phyloP scores from a whole-genome alignment of 176 grass and related monocot species.

The Miscanthus lutarioriparius region DNA sequence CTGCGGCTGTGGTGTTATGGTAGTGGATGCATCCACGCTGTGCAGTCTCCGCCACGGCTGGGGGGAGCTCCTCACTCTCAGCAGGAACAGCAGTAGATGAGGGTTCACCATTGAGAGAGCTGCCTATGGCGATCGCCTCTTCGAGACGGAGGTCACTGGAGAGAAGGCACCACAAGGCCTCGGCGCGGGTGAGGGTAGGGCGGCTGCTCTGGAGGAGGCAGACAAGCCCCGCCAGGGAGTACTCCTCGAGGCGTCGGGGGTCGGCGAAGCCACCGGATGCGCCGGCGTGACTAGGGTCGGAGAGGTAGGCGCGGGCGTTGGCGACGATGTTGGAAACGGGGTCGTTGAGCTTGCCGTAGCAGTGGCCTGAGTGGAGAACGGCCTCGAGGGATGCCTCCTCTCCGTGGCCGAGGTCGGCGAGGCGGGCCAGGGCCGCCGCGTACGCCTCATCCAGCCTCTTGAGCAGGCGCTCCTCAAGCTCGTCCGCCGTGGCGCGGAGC shows the following conservation, averaged over 20 bases:
- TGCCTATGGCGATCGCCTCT: constrained; percentile 56
- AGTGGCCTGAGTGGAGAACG: constrained; percentile 77
- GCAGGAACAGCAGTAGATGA: not conserved
- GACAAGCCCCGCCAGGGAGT: constrained; percentile 83
- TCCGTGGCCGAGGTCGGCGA: constrained; percentile 58
- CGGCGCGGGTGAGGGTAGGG: constrained; percentile 63
- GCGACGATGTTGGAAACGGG: constrained; percentile 80
- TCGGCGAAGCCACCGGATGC: constrained; percentile 60
- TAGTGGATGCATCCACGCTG: constrained; percentile 33
- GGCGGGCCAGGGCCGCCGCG: constrained; percentile 65
- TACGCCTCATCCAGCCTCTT: constrained; percentile 79
- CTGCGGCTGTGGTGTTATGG: constrained; percentile 15
- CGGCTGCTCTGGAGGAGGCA: constrained; percentile 80
- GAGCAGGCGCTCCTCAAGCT: constrained; percentile 79
- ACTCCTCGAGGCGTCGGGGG: constrained; percentile 82
- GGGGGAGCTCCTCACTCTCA: not conserved
- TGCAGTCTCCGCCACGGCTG: not conserved
- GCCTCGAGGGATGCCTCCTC: constrained; percentile 74
- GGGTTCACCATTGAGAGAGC: constrained; percentile 26
- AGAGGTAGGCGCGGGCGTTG: constrained; percentile 63
- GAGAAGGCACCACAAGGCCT: constrained; percentile 98
- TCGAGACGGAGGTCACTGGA: constrained; percentile 78
- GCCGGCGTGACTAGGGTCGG: constrained; percentile 33
- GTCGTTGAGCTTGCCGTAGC: constrained; percentile 65
- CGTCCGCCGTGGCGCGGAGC: constrained; percentile 56